Conservation (phyloP, 805 yeast species). For the Pichia ethanolica region DNA sequence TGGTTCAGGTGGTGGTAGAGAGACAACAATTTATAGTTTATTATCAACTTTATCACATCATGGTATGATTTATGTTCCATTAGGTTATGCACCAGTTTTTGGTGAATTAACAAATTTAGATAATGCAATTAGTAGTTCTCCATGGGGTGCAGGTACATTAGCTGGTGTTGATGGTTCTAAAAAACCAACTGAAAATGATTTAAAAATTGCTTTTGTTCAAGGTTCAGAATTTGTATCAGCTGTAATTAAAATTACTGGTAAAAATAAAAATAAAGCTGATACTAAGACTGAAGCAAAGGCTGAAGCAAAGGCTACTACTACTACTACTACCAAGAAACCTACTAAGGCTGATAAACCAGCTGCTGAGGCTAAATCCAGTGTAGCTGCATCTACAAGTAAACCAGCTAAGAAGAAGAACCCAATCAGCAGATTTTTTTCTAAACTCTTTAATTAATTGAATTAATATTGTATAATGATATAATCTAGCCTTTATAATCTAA, state of each 20-base stretch:
- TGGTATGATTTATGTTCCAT: slow-evolving; percentile 73
- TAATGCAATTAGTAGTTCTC: slow-evolving; percentile 71
- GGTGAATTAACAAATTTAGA: slow-evolving; percentile 45
- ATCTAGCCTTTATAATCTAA: not conserved
- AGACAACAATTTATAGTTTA: slow-evolving; percentile 55
- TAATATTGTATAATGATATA: not conserved
- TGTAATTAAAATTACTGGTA: slow-evolving; percentile 22
- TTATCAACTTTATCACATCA: slow-evolving; percentile 67
- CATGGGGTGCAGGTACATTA: slow-evolving; percentile 82
- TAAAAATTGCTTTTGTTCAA: slow-evolving; percentile 55
- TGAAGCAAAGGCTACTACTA: not conserved
- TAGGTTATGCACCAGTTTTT: slow-evolving; percentile 58
- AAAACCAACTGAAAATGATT: slow-evolving; percentile 54
- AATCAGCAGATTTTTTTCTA: slow-evolving; percentile 3
- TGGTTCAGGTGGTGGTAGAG: slow-evolving; percentile 83
- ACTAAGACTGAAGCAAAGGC: not conserved
- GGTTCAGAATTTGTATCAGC: slow-evolving; percentile 55
- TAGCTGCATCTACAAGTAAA: not conserved
- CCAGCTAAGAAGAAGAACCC: slow-evolving; percentile 4
- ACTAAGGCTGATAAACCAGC: slow-evolving; percentile 2
- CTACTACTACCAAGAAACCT: not conserved
- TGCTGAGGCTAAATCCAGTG: not conserved
- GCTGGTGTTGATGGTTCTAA: slow-evolving; percentile 78
- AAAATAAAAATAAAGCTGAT: not conserved
- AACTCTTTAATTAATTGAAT: slow-evolving; percentile 1